Conservation (phyloP, 805 yeast species). For the Saturnispora gosingensis region DNA sequence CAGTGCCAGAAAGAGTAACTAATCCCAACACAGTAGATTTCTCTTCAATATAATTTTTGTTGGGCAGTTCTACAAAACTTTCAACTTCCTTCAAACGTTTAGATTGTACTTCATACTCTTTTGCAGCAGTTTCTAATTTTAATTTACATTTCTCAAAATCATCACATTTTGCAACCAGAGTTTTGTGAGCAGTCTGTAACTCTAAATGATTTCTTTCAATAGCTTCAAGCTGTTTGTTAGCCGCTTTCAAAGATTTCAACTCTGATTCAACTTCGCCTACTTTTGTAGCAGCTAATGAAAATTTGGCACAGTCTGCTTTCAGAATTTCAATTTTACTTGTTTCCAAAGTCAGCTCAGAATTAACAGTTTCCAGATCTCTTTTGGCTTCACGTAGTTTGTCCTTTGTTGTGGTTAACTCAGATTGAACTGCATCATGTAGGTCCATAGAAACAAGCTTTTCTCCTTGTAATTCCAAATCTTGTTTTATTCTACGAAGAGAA, state of each 20-base stretch:
- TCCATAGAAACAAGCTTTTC: constrained; percentile 11
- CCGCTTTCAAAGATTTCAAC: constrained; percentile 1
- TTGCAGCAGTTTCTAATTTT: background rate
- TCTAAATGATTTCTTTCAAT: constrained; percentile 6
- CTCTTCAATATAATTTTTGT: constrained; percentile 18
- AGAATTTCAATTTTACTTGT: constrained; percentile 4
- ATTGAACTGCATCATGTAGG: constrained; percentile 11
- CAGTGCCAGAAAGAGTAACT: constrained; percentile 13
- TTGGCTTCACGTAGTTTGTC: constrained; percentile 4
- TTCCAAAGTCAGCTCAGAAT: background rate
- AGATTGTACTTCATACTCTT: background rate
- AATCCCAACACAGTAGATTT: constrained; percentile 16
- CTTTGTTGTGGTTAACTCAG: constrained; percentile 6
- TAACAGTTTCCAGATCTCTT: constrained; percentile 7
- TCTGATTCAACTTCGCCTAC: constrained; percentile 4
- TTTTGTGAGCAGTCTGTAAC: background rate
- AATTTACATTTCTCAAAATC: background rate
- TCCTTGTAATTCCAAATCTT: constrained; percentile 12
- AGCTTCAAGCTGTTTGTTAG: constrained; percentile 5
- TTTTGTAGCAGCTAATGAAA: constrained; percentile 3
- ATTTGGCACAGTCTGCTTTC: background rate
- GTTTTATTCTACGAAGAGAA: constrained; percentile 7
- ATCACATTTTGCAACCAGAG: constrained; percentile 2
- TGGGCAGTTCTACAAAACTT: constrained; percentile 9
- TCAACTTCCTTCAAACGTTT: constrained; percentile 5